These are phyloP conservation scores for Fomitiporia mediterranea DNA, from an alignment of 1,284 basidiomycete genomes.

Conservation along the genomic window DNA sequence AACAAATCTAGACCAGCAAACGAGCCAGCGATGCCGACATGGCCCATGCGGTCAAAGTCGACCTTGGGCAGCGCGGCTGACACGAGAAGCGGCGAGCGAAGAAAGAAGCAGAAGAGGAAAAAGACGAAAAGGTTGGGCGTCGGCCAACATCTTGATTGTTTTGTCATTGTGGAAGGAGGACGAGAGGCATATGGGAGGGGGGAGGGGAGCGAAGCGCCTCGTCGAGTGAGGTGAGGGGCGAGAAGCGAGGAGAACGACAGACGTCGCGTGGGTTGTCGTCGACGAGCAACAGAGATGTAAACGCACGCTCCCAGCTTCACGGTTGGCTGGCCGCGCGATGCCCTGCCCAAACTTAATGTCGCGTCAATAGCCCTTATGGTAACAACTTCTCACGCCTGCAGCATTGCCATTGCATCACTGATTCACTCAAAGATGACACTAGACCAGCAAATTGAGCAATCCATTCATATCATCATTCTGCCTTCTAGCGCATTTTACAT, in stretches of 20 bases:
- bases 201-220: conserved; percentile 16
- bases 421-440: too few species aligned
- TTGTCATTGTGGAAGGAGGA: conserved; percentile 20
- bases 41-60: conserved; percentile 89
- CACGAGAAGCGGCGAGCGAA: conserved; percentile 34
- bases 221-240: not conserved
- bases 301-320: too few species aligned
- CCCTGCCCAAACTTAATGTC: not conserved
- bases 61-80: conserved; percentile 69
- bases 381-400: conserved; percentile 9
- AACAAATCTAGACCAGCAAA: conserved; percentile 83
- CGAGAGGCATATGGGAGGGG: conserved; percentile 16
- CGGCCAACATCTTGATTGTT: conserved; percentile 14
- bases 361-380: conserved; percentile 4
- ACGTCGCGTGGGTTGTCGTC: conserved; percentile 18
- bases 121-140: conserved; percentile 23
- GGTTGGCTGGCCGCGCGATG: conserved; percentile 5
- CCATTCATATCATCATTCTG: too few species aligned
- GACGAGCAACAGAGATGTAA: conserved; percentile 9
- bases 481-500: too few species aligned
- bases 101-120: conserved; percentile 21
- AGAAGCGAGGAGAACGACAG: conserved; percentile 9
- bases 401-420: too few species aligned
- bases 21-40: conserved; percentile 79
- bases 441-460: too few species aligned